Evolutionary conservation across 1,139 yeast genomes (phyloP), one percentile per base, ranked within the genome.

Genomic region (Saccharomyces hybrid): DNA sequence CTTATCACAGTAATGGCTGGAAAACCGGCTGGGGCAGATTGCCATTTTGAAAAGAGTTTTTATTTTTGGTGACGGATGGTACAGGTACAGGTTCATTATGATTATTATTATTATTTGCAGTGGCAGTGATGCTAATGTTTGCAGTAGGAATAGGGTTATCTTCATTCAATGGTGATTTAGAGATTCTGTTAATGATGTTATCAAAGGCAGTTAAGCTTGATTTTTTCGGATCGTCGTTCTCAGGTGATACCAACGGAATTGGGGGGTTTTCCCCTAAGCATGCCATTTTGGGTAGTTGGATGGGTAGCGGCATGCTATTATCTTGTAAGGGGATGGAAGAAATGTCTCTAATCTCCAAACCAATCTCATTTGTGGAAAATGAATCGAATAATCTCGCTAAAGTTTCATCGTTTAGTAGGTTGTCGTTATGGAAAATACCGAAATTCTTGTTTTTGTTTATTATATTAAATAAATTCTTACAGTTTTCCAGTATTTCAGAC

Each of bases 1-100:
- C 25, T 38, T 38, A 38, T 38, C n/a, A 38, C 2, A 63, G 58
- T 51, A 62, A 53, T 44, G 69, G 71, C 49, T 67, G 70, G 56
- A 60, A 63, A 14, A 64, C 63, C 46, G 69, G 69, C 53, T 64
- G 67, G 8, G 71, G 69, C 46, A 65, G 52, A 28, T 60, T 64
- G 9, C 64, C 64, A 53, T 64, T 61, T 48, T 59, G 60, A 51
- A 66, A 65, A 8, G 61, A 58, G n/a, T 56, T 55, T 47, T 61
- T 64, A 6, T 52, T 41, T 6, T 53, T 50, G 14, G 55, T 38
- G 29, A 23, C 52, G 50, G 31, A 51, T 29, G 26, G 32, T 28
- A 7, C 51, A 25, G 23, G 23, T 9, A 27, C 26, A 16, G 25
- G 4, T 7, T 47, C 27, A n/a, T 50, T 50, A 6, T 47, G 26